Evolutionary conservation across 1,139 yeast genomes (phyloP).

Genomic region (Zygoascus hellenicus): DNA sequence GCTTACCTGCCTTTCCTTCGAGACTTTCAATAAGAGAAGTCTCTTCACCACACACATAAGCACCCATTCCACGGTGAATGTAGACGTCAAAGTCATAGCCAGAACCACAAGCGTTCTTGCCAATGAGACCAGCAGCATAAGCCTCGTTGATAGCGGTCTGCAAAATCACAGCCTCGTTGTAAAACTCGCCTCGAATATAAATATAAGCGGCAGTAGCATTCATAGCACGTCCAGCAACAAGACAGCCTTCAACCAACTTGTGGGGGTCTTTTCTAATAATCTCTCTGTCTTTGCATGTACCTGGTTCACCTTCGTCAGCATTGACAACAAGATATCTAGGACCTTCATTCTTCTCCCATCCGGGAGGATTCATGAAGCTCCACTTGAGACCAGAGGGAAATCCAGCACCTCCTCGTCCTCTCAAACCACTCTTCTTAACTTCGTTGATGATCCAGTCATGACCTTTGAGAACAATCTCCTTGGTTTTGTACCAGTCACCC

Average conservation of each 20-base stretch:
- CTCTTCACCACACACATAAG: conserved; percentile 87
- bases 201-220: conserved; percentile 89
- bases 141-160: conserved; percentile 84
- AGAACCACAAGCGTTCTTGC: conserved; percentile 80
- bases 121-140: conserved; percentile 69
- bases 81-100: conserved; percentile 78
- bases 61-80: conserved; percentile 89
- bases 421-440: conserved; percentile 73
- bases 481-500: conserved; percentile 91
- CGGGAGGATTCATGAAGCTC: conserved; percentile 93
- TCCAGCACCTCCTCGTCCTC: conserved; percentile 94
- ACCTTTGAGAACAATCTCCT: conserved; percentile 74
- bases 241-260: conserved; percentile 81
- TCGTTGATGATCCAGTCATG: conserved; percentile 85
- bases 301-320: conserved; percentile 94
- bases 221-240: conserved; percentile 85
- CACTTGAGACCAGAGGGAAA: conserved; percentile 87
- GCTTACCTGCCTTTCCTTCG: conserved; percentile 90
- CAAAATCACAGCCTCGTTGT: conserved; percentile 64
- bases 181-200: conserved; percentile 84
- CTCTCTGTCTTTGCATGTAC: conserved; percentile 87
- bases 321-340: conserved; percentile 83
- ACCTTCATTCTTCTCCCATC: conserved; percentile 83
- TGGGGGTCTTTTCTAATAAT: conserved; percentile 87
- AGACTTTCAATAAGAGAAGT: conserved; percentile 80